Conservation (phyloP, 2,329 filamentous ascomycete genomes). For the Daldinia sp. region DNA sequence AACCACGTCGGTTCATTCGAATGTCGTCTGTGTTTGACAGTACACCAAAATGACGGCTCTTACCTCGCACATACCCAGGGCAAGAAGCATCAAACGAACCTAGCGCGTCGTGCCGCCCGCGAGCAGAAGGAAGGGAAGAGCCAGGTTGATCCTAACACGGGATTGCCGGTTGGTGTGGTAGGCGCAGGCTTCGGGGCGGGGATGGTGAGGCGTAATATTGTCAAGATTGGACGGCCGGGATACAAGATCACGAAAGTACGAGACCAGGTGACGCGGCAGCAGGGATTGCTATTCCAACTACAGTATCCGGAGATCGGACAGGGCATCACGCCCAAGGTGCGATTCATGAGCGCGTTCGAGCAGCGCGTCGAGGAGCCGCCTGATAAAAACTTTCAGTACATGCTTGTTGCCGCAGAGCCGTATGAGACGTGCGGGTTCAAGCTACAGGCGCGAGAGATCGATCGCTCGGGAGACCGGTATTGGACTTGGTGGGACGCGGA, state of each 20-base stretch:
- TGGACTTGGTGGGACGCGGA: slow-evolving; percentile 97
- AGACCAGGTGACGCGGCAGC: slow-evolving; percentile 86
- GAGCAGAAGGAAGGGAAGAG: slow-evolving; percentile 89
- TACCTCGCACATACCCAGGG: slow-evolving; percentile 99
- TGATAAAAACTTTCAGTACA: slow-evolving; percentile 93
- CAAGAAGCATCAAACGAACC: slow-evolving; percentile 98
- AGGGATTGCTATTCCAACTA: slow-evolving; percentile 93
- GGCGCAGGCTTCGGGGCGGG: slow-evolving; percentile 73
- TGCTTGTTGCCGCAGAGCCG: slow-evolving; percentile 93
- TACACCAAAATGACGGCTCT: slow-evolving; percentile 98
- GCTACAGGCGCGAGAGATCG: slow-evolving; percentile 90
- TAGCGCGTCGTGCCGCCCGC: slow-evolving; percentile 92
- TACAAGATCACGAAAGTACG: slow-evolving; percentile 98
- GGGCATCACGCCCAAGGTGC: slow-evolving; percentile 80
- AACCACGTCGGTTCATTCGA: slow-evolving; percentile 99
- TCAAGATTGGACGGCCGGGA: slow-evolving; percentile 95
- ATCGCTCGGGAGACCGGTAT: slow-evolving; percentile 85
- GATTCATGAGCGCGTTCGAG: slow-evolving; percentile 98
- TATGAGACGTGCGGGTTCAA: slow-evolving; percentile 99
- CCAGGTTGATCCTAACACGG: slow-evolving; percentile 72
- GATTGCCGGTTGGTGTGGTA: slow-evolving; percentile 76
- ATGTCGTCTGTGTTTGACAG: slow-evolving; percentile 94
- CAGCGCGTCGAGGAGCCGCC: slow-evolving; percentile 92
- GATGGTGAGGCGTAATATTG: slow-evolving; percentile 77
- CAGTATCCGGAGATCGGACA: slow-evolving; percentile 90